Evolutionary conservation across 1,284 basidiomycete genomes (phyloP), one percentile per base, ranked within the genome.

Genomic region (Ganoderma boninense): DNA sequence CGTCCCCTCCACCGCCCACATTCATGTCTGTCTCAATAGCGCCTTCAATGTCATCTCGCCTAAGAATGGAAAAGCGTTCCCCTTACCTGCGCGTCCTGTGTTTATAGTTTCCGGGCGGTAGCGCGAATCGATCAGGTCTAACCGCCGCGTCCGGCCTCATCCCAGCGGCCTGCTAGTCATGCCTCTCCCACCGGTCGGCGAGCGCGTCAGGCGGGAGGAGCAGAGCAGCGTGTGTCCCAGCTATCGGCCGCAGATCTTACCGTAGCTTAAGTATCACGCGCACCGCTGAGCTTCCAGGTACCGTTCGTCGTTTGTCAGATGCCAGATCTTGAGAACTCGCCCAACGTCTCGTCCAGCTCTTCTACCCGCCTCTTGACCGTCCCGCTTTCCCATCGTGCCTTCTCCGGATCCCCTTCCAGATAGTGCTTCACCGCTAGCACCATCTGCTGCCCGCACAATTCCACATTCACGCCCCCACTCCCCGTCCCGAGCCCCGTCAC

Each of bases 401-500:
- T 38, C 40, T 69, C 64, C 8, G 65, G 61, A 13, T 63, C 44
- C 2, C 65, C 67, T 60, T 66, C 42, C 57, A 49, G 52, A 44
- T 74, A 77, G 49, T 77, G 73, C 57, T 68, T 72, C 32, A 75
- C 62, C 4, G 76, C 75, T n/a, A 78, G 71, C 49, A 74, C 66
- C 76, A 77, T 78, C 72, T 77, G 77, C 61, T 64, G 44, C 40
- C 74, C 75, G 57, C 73, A 74, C 59, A 60, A 62, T 42, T 71
- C 70, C 11, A 64, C 52, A 13, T 66, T 57, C 38, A 77, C 61
- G 5, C 67, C 64, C 16, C 77, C 77, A 10, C 54, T 57, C 7
- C 77, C 77, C 42, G 77, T 78, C 18, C 70, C 78, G 16, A 78
- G 66, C 46, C 77, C 77, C 1, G 77, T 74, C 75, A 79, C 77